A percentile compares a stretch with the other conserved stretches of the same genome.
These are phyloP conservation scores for Lyophyllum atratum DNA, from an alignment of 768 basidiomycete species.

Conservation along the genomic window DNA sequence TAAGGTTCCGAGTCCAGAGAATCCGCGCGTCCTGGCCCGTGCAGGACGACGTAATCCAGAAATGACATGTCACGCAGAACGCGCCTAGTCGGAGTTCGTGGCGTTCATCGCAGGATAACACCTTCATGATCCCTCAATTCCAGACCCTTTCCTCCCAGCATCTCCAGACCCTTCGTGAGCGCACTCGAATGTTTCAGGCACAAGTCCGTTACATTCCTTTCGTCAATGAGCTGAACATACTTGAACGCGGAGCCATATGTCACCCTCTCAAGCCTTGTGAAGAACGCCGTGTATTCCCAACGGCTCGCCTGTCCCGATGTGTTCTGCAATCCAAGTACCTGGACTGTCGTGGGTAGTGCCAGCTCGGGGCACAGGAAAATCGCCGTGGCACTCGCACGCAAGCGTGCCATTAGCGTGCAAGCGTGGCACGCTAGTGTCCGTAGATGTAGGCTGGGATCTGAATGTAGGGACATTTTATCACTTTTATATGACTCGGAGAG, in stretches of 20 bases:
- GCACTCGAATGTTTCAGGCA: slow-evolving; percentile 8
- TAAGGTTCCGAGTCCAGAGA: too few species aligned
- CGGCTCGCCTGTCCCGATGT: slow-evolving; percentile 4
- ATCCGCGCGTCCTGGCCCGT: too few species aligned
- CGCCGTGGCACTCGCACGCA: too few species aligned
- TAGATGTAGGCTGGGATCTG: too few species aligned
- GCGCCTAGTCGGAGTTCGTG: neutral
- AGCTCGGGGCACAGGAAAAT: too few species aligned
- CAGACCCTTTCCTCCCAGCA: slow-evolving; percentile 8
- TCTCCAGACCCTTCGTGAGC: slow-evolving; percentile 2
- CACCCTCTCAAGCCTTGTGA: slow-evolving; percentile 1
- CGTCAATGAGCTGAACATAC: slow-evolving; percentile 13
- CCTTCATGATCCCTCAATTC: slow-evolving; percentile 17
- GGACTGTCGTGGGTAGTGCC: slow-evolving; percentile 11
- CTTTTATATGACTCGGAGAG: too few species aligned
- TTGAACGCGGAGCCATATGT: slow-evolving; percentile 2
- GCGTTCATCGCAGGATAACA: slow-evolving; percentile 4
- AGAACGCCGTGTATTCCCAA: slow-evolving; percentile 5
- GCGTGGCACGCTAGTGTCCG: too few species aligned
- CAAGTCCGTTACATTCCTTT: slow-evolving; percentile 12
- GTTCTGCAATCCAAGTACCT: slow-evolving; percentile 15
- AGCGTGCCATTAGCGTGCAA: too few species aligned
- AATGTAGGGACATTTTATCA: too few species aligned
- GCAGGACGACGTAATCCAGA: too few species aligned
- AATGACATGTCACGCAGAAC: too few species aligned